Evolutionary conservation across 352 stramenopile genomes (phyloP).

Genomic region (Pythium utonaiense): DNA sequence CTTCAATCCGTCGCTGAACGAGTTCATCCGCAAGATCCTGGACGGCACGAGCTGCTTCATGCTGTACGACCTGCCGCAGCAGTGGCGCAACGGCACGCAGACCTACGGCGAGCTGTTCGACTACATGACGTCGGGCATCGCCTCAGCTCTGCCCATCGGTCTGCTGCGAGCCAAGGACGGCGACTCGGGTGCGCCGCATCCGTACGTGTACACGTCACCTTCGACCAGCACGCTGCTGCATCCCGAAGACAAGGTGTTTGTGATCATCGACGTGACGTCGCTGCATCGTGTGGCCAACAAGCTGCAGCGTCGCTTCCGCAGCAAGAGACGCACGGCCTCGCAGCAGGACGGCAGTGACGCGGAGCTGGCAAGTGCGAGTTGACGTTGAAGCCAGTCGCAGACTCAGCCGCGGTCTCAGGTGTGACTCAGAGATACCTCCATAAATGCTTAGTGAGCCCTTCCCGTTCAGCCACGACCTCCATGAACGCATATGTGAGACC

Average conservation of each 20-base stretch:
- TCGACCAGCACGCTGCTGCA: conserved; percentile 56
- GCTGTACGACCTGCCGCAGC: conserved; percentile 67
- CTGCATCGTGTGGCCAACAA: conserved; percentile 76
- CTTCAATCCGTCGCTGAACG: conserved; percentile 84
- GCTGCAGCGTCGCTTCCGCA: conserved; percentile 68
- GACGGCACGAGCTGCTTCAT: conserved; percentile 86
- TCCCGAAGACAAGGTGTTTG: conserved; percentile 75
- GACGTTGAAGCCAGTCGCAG: neutral
- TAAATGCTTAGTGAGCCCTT: neutral
- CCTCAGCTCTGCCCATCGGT: conserved; percentile 74
- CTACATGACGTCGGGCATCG: conserved; percentile 67
- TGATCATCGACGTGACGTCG: conserved; percentile 69
- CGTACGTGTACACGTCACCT: conserved; percentile 83
- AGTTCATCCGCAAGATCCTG: conserved; percentile 78
- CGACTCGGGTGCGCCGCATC: conserved; percentile 44
- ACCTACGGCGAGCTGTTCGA: conserved; percentile 75
- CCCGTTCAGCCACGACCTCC: neutral
- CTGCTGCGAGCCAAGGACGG: conserved; percentile 58
- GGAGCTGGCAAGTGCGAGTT: no score
- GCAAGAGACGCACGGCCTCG: no score
- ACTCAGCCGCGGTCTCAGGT: neutral
- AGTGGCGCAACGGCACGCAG: conserved; percentile 39
- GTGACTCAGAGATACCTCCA: neutral
- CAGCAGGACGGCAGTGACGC: neutral
- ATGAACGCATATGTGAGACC: neutral